Base-by-base conservation (phyloP, 345 rosid genomes). In the Abelmoschus esculentus region DNA sequence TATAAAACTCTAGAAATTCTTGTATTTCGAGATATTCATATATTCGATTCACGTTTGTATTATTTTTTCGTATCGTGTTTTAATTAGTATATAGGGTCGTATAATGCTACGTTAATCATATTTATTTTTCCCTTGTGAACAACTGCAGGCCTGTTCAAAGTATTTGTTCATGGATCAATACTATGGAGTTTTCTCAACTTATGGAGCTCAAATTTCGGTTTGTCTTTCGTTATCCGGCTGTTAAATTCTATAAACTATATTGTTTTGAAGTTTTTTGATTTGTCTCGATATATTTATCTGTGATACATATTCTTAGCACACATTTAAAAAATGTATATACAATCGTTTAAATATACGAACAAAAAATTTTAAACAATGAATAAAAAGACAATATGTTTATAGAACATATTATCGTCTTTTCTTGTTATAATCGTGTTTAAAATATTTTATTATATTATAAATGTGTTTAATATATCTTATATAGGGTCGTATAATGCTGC, bases 401-500 rank as follows among this genome's bases (percentile, higher is more conserved):
- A 38, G 1, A 2, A 7, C 42, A 7, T 38, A 38, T 38, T 38
- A 3, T 3, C 26, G 26, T 29, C 0, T 32, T 32, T 7, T 38
- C 42, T 7, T 7, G 2, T 38, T 38, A 38, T 38, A 38, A 38
- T 38, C 42, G 42, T 38, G 7, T 52, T 49, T 22, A 22, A 22
- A 22, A 22, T 22, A 22, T 22, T 22, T 22, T 22, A 22, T 22
- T 22, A 22, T 22, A 22, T 22, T 22, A 22, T 22, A 22, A 22
- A 22, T 22, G 26, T 22, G 26, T 0, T 22, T 22, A 22, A 22
- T 22, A 22, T 22, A 14, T 49, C 15, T 44, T 32, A 73, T 73
- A 29, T 40, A 89, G 96, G 96, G 92, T 56, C 85, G 96, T 31
- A 70, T 88, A 18, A 91, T 90, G 98, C 84, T 91, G 68, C 99